Base-by-base conservation (phyloP, 2,329 filamentous ascomycete genomes). In the Aspergillus latus region DNA sequence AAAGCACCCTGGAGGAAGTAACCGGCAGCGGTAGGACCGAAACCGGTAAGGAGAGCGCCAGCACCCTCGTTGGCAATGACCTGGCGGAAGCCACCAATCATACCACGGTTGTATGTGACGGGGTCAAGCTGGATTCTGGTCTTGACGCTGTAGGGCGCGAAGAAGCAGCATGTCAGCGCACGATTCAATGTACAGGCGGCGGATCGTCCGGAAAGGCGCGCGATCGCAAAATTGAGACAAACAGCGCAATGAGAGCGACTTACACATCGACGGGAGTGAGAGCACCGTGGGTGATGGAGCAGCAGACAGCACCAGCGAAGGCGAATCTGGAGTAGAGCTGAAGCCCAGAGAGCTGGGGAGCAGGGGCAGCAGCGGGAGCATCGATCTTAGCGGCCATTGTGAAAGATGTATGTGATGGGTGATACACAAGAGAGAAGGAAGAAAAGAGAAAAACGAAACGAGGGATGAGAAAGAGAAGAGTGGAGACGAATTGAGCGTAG, bases 251-350 rank as follows among this genome's bases (percentile, higher is more conserved):
- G 34, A 55, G 21, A 56, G 56, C 26, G 60, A 90, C 93, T 79
- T 94, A 97, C 93, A 99, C 94, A 89, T 99, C 94, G 78, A 99
- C 92, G 74, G 94, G 94, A 68, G 94, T 99, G 71, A 97, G 87
- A 73, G 84, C 89, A 79, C 93, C 94, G 86, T 99, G 94, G 74
- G 94, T 99, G 81, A 97, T 82, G 70, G 92, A 94, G 81, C 94
- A 99, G 88, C 94, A 97, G 83, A 97, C 82, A 70, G 94, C 94
- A 81, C 94, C 94, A 71, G 94, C 92, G 72, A 99, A 89, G 80
- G 94, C 93, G 82, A 97, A 97, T 80, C 91, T 87, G 71, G 90
- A 90, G 88, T 97, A 97, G 70, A 99, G 90, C 59, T 76, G 81
- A 66, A 92, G 47, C 62, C 87, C 85, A 66, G 75, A 80, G 64